Evolutionary conservation across 768 basidiomycete genomes (phyloP), one percentile per base, ranked within the genome.

Genomic region (Tulasnella sp.): DNA sequence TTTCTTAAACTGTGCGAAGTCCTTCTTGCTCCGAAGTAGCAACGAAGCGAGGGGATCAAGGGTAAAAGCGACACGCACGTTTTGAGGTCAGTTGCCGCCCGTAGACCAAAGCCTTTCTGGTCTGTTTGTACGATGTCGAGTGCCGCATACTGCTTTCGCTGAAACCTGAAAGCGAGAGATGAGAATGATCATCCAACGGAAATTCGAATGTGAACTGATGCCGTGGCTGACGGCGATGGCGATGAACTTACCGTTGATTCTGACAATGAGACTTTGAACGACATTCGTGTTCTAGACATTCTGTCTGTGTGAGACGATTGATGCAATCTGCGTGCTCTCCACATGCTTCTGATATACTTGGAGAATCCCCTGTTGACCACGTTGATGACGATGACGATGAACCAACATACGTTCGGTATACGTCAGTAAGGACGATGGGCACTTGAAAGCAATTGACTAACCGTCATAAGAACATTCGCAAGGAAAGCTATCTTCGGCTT

Each of bases 231-330:
- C 44, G 56, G 48, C 43, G 56, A 53, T 51, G 51, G 42, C 54
- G 43, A 45, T 47, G 20, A 20, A 65, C 74, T 60, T 60, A 92
- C 93, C 93, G 77, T 67, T 96, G 93, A 63, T 99, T 99, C 63
- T 80, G 82, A 64, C 95, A 99, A 59, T 81, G 72, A 5, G 67
- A 61, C 39, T 77, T 70, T 69, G 87, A 90, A 33, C 83, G 77
- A 69, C 95, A 99, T 58, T 96, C 91, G 33, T 75, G 82, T 12
- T 77, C 69, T n/a, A 92, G 67, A 67, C 95, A 99, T 66, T 99
- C 95, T 10, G 98, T 89, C 66, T 93, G 92, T 22, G 95, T 92
- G 55, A 98, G 76, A 53, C 91, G 75, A 66, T 98, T 99, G 69
- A 99, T 96, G 65, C 95, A 99, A 68, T 93, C 87, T 20, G 88